phyloP scores from a whole-genome alignment of 352 stramenopile species.

The Phytophthora syringae region DNA sequence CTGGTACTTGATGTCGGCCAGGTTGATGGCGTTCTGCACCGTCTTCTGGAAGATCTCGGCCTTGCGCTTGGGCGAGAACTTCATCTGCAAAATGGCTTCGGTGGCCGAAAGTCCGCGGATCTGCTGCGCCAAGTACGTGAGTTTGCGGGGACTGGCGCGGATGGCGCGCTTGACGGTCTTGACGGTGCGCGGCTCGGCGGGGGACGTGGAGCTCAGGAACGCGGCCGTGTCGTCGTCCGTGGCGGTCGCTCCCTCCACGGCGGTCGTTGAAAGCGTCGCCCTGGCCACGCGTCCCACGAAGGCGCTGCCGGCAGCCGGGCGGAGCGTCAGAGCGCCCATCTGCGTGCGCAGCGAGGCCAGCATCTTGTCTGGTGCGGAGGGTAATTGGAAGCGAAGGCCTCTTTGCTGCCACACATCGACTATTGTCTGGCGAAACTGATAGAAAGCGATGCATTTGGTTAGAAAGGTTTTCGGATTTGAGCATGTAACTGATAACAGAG shows the following conservation, averaged over 20 bases:
- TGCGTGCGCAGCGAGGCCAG: conserved; percentile 65
- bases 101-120: conserved; percentile 78
- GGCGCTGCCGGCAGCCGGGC: conserved; percentile 38
- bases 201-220: conserved; percentile 70
- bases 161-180: conserved; percentile 88
- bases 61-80: conserved; percentile 88
- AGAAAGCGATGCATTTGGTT: neutral
- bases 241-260: conserved; percentile 25
- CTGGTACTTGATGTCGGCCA: conserved; percentile 90
- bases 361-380: conserved; percentile 45
- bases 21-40: conserved; percentile 88
- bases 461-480: conserved; percentile 4
- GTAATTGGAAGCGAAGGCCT: conserved; percentile 12
- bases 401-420: conserved; percentile 35
- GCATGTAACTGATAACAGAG: too few species aligned
- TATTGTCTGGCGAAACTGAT: conserved; percentile 5
- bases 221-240: conserved; percentile 57
- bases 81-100: conserved; percentile 86
- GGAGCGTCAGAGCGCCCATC: conserved; percentile 66
- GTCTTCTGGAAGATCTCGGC: conserved; percentile 86
- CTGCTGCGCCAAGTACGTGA: conserved; percentile 85
- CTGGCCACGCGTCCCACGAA: conserved; percentile 29
- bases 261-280: conserved; percentile 50
- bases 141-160: conserved; percentile 80
- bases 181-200: conserved; percentile 58